Base-by-base conservation (phyloP, 805 yeast species). In the Spathaspora boniae region DNA sequence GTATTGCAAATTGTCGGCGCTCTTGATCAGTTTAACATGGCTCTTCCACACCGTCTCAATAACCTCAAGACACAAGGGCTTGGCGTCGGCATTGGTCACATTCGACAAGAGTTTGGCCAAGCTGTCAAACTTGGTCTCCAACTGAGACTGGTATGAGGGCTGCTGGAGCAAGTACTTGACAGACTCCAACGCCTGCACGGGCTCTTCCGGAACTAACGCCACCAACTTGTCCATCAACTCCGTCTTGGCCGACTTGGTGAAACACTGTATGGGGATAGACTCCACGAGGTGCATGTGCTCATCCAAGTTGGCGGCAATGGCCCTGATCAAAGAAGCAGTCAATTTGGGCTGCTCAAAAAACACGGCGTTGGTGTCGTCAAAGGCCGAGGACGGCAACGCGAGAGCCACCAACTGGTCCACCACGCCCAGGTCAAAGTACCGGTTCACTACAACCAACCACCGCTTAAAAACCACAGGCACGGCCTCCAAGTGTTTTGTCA, bases 371-470 rank as follows among this genome's bases (percentile, higher is more conserved):
- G 48, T 25, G 2, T 34, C 39, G 3, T 50, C 38, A 9, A 58
- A 40, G 34, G 43, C 45, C 3, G 9, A 37, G 16, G 16, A 31
- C 25, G 2, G 51, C 26, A 11, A 44, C 3, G 74, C 43, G 0
- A 45, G n/a, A 0, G 42, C 29, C 1, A 70, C 48, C 4, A 76
- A 28, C 2, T 23, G 3, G 1, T 45, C 29, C 4, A 73, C 45
- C 5, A 62, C 53, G 0, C 55, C 48, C 9, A 47, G 40, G 0
- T 54, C 26, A 44, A 72, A 63, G 30, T 57, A 43, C 5, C 39
- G 31, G 45, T 74, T 62, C 26, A 70, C 36, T 1, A 81, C 40
- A 1, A 80, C 71, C 26, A 69, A 47, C 87, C 87, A 82, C 46
- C 86, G 72, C 7, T 47, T 31, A 34, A 79, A 65, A 2, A 56